A percentile compares a stretch with the other conserved stretches of the same genome.
Conservation (phyloP, 768 basidiomycete species). For the Xanthoconium stramineum region DNA sequence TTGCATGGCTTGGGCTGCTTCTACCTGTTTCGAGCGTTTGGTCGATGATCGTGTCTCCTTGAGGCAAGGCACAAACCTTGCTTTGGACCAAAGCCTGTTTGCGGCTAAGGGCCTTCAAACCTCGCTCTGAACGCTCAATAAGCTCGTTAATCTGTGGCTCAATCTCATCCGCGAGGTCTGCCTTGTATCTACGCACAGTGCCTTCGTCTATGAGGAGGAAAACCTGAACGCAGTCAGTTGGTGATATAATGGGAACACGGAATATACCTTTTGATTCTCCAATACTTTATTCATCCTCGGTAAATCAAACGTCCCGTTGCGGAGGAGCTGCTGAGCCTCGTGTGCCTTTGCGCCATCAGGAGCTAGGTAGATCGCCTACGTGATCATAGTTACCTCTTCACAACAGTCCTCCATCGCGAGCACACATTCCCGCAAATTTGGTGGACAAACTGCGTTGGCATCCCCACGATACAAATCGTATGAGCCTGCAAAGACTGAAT, state of each 20-base stretch:
- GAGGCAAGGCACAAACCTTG: conserved; percentile 44
- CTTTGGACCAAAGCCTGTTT: conserved; percentile 58
- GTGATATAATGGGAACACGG: not conserved
- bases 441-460: conserved; percentile 62
- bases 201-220: conserved; percentile 72
- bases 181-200: conserved; percentile 70
- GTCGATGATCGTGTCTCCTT: not conserved
- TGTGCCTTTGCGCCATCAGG: conserved; percentile 43
- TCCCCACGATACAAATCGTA: conserved; percentile 66
- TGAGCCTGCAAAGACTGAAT: conserved; percentile 70
- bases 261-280: conserved; percentile 59
- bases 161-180: conserved; percentile 73
- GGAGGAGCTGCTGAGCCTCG: conserved; percentile 66
- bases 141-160: conserved; percentile 79
- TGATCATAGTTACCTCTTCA: conserved; percentile 52
- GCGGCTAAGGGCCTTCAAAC: conserved; percentile 57
- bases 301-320: conserved; percentile 68
- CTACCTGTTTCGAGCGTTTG: conserved; percentile 40
- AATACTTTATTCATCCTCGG: conserved; percentile 68
- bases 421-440: conserved; percentile 72
- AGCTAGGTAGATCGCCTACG: not conserved
- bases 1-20: conserved; percentile 43
- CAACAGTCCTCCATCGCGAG: conserved; percentile 78
- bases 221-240: conserved; percentile 43
- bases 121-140: conserved; percentile 66